These are phyloP conservation scores for Hypoxylon sp. DNA, from an alignment of 2,329 filamentous ascomycete species.

Conservation along the genomic window DNA sequence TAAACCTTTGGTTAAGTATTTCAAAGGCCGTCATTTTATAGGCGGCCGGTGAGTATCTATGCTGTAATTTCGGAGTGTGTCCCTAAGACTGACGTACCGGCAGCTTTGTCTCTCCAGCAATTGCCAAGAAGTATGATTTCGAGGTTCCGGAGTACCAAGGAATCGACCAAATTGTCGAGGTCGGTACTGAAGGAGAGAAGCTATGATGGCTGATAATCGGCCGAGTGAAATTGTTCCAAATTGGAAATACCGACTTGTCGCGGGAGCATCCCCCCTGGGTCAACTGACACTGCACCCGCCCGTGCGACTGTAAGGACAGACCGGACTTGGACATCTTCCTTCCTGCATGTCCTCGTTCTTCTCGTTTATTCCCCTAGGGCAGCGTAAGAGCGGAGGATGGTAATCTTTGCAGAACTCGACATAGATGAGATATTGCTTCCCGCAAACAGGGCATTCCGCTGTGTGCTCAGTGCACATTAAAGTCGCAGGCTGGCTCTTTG, in stretches of 20 bases:
- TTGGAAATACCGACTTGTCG: slow-evolving; percentile 16
- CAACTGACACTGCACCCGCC: slow-evolving; percentile 71
- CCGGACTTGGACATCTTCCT: slow-evolving; percentile 70
- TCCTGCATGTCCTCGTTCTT: slow-evolving; percentile 64
- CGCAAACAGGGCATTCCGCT: slow-evolving; percentile 71
- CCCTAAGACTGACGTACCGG: slow-evolving; percentile 42
- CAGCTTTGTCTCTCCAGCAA: slow-evolving; percentile 82
- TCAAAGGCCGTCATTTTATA: slow-evolving; percentile 90
- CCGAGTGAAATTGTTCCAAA: slow-evolving; percentile 12
- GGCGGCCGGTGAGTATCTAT: slow-evolving; percentile 77
- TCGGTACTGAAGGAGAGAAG: slow-evolving; percentile 67
- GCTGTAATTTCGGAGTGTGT: slow-evolving; percentile 13
- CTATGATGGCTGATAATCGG: slow-evolving; percentile 60
- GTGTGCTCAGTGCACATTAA: slow-evolving; percentile 74
- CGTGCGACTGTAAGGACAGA: slow-evolving; percentile 71
- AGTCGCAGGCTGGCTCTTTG: slow-evolving; percentile 46
- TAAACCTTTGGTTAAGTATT: slow-evolving; percentile 89
- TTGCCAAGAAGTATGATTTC: slow-evolving; percentile 89
- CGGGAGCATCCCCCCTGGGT: slow-evolving; percentile 42
- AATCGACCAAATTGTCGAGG: slow-evolving; percentile 89
- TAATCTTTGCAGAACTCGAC: slow-evolving; percentile 69
- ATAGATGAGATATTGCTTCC: slow-evolving; percentile 72
- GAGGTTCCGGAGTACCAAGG: slow-evolving; percentile 87
- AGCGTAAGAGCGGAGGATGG: slow-evolving; percentile 64
- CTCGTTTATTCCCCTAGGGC: slow-evolving; percentile 62